Evolutionary conservation across 2,329 filamentous ascomycete species (phyloP).

Genomic region (Teratosphaeria pseudoeucalypti): DNA sequence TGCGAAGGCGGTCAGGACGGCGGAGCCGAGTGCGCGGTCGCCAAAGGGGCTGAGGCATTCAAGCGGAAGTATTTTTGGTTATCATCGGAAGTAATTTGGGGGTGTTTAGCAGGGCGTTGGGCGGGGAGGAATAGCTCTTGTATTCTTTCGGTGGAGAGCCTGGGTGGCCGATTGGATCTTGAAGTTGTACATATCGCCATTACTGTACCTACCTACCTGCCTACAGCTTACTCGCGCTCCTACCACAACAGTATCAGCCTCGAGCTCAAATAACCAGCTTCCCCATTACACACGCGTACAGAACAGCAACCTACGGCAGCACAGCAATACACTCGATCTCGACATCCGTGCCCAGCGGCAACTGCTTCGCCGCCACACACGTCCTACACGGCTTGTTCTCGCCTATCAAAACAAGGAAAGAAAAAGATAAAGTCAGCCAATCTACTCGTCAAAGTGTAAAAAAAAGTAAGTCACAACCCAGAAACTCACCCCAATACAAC

Average conservation of each 20-base stretch:
- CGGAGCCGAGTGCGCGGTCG: conserved; percentile 3
- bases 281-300: not conserved
- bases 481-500: conserved; percentile 16
- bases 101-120: not conserved
- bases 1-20: not conserved
- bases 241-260: not conserved
- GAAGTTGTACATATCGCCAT: not conserved
- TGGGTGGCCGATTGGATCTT: not conserved
- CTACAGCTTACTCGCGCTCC: not conserved
- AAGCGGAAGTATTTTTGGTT: conserved; percentile 16
- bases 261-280: not conserved
- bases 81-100: not conserved
- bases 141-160: not conserved
- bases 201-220: not conserved
- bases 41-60: conserved; percentile 12
- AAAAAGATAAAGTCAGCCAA: too few relatives aligned
- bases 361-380: conserved; percentile 41
- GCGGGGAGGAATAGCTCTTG: not conserved
- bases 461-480: too few relatives aligned
- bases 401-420: not conserved
- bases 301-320: conserved; percentile 13
- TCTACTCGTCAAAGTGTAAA: too few relatives aligned
- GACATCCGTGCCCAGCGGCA: conserved; percentile 42
- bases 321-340: conserved; percentile 44
- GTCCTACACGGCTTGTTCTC: conserved; percentile 25